Evolutionary conservation across 371 early-diverging fungal genomes (phyloP).

Genomic region (Phascolomyces articulosus): DNA sequence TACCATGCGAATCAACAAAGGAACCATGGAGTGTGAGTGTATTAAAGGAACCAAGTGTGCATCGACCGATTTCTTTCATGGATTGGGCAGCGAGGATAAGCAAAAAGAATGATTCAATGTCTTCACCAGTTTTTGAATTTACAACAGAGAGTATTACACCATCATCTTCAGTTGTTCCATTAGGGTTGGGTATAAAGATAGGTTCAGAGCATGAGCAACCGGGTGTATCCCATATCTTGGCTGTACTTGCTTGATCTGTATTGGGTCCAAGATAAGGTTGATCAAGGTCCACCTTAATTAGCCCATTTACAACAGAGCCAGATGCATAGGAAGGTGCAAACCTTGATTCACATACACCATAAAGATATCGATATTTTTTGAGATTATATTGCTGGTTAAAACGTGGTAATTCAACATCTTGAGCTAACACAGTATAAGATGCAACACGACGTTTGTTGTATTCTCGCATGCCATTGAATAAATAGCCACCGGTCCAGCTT

Average conservation of each 20-base stretch:
- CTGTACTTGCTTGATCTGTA: constrained; percentile 29
- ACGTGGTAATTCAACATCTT: constrained; percentile 63
- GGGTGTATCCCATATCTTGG: constrained; percentile 49
- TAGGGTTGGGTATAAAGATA: constrained; percentile 61
- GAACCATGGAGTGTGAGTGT: constrained; percentile 49
- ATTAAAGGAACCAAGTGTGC: constrained; percentile 47
- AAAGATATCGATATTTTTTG: constrained; percentile 56
- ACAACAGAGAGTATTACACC: constrained; percentile 67
- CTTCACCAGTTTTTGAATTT: constrained; percentile 35
- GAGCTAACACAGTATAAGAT: constrained; percentile 40
- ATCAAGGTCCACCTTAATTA: constrained; percentile 61
- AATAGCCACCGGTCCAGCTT: constrained; percentile 14
- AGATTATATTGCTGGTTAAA: constrained; percentile 56
- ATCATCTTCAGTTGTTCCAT: constrained; percentile 64
- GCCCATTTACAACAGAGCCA: constrained; percentile 51
- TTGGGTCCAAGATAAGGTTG: constrained; percentile 33
- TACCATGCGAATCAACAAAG: constrained; percentile 42
- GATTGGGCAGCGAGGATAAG: constrained; percentile 63
- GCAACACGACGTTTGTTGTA: constrained; percentile 48
- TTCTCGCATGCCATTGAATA: constrained; percentile 19
- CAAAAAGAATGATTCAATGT: constrained; percentile 55
- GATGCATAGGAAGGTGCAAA: constrained; percentile 49
- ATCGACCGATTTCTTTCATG: constrained; percentile 60
- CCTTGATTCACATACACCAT: constrained; percentile 56
- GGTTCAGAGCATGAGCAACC: constrained; percentile 73